These are phyloP conservation scores for Phytopythium litorale DNA, from an alignment of 352 stramenopile genomes.

Conservation along the genomic window DNA sequence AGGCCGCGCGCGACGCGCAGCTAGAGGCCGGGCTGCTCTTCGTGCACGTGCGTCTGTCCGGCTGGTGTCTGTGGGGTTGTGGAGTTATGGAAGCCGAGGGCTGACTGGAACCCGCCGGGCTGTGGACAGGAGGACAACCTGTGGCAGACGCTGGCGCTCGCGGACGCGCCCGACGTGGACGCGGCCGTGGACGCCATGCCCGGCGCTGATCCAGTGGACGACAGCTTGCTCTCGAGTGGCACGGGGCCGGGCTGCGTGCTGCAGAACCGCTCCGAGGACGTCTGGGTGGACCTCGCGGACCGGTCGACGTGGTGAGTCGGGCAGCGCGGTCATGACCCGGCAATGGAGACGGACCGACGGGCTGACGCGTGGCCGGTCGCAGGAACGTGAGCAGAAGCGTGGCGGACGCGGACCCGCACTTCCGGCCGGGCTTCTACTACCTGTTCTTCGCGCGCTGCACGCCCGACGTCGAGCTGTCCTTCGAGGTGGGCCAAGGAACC, in stretches of 20 bases:
- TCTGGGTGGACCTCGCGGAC: slow-evolving; percentile 62
- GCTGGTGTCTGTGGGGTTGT: not conserved
- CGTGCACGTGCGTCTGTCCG: slow-evolving; percentile 39
- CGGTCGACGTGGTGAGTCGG: slow-evolving; percentile 32
- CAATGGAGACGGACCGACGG: not conserved
- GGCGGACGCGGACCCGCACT: slow-evolving; percentile 12
- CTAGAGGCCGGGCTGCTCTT: slow-evolving; percentile 54
- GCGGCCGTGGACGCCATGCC: slow-evolving; percentile 11
- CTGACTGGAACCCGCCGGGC: no score
- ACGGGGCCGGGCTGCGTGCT: slow-evolving; percentile 35
- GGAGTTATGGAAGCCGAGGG: not conserved
- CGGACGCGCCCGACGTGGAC: slow-evolving; percentile 27
- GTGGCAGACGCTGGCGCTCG: slow-evolving; percentile 47
- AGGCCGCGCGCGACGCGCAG: slow-evolving; percentile 3
- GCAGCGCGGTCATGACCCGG: no score
- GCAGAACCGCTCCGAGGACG: slow-evolving; percentile 39
- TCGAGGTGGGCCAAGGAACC: slow-evolving; percentile 44
- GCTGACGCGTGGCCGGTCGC: not conserved
- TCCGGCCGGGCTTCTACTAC: slow-evolving; percentile 80
- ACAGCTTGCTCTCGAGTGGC: not conserved
- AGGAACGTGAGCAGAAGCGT: slow-evolving; percentile 46
- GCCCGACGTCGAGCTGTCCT: slow-evolving; percentile 73
- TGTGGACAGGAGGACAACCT: slow-evolving; percentile 39
- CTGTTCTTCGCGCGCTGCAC: slow-evolving; percentile 85
- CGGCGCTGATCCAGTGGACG: slow-evolving; percentile 12